These are phyloP conservation scores for Dillenia suffruticosa DNA, from an alignment of 164 flowering plant genomes.

Conservation along the genomic window DNA sequence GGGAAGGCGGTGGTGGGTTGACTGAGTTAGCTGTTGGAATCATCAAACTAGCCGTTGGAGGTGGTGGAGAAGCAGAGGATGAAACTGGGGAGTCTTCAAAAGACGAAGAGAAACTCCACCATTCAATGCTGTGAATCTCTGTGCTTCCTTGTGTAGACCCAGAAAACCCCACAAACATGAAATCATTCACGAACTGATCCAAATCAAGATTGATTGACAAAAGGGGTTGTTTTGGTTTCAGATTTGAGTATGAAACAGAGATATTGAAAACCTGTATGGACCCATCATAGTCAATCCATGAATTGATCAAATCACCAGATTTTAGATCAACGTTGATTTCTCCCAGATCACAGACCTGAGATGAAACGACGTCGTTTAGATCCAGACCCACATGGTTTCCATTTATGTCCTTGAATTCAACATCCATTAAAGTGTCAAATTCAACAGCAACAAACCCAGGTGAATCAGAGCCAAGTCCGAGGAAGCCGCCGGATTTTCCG, in stretches of 20 bases:
- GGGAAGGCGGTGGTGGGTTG: slow-evolving; percentile 29
- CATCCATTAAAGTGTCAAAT: slow-evolving; percentile 93
- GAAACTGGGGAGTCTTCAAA: slow-evolving; percentile 9
- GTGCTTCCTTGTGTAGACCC: slow-evolving; percentile 97
- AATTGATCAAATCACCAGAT: slow-evolving; percentile 67
- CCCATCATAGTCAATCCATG: slow-evolving; percentile 83
- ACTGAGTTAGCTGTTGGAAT: slow-evolving; percentile 32
- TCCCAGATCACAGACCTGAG: slow-evolving; percentile 53
- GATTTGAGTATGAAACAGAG: slow-evolving; percentile 64
- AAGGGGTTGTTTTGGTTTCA: slow-evolving; percentile 52
- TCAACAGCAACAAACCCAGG: slow-evolving; percentile 70
- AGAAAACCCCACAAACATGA: slow-evolving; percentile 83
- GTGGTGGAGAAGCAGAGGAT: slow-evolving; percentile 29
- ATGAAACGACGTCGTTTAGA: slow-evolving; percentile 60
- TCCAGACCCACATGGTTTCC: slow-evolving; percentile 93
- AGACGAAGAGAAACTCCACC: slow-evolving; percentile 93
- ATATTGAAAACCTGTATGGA: slow-evolving; percentile 29
- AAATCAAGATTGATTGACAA: slow-evolving; percentile 49
- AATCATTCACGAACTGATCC: slow-evolving; percentile 48
- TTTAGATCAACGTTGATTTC: slow-evolving; percentile 54
- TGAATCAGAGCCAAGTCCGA: slow-evolving; percentile 38
- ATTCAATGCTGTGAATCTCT: slow-evolving; percentile 68
- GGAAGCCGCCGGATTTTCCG: slow-evolving; percentile 68
- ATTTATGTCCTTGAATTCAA: slow-evolving; percentile 73
- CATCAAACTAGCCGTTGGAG: slow-evolving; percentile 24